phyloP scores from a whole-genome alignment of 768 basidiomycete species.

The Gymnopilus dilepis region DNA sequence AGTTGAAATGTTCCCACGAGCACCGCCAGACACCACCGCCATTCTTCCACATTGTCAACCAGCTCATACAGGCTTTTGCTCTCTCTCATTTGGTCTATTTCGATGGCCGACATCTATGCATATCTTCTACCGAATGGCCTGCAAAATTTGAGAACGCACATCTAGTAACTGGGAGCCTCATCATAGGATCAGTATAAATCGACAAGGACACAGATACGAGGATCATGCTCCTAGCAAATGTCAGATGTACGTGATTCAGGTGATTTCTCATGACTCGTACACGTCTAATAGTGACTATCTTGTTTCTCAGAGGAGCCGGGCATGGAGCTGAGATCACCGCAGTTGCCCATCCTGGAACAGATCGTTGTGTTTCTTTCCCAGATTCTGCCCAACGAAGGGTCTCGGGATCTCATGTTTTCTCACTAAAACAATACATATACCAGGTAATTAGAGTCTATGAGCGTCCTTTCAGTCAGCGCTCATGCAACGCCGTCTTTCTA shows the following conservation, averaged over 20 bases:
- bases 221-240: neutral
- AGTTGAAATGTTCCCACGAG: too few relatives aligned
- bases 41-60: too few relatives aligned
- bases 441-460: neutral
- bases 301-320: neutral
- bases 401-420: neutral
- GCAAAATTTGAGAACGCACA: too few relatives aligned
- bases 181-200: too few relatives aligned
- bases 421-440: neutral
- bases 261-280: neutral
- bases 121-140: too few relatives aligned
- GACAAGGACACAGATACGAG: neutral
- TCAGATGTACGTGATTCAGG: too few relatives aligned
- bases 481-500: constrained; percentile 35
- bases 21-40: too few relatives aligned
- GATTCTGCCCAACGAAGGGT: neutral
- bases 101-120: too few relatives aligned
- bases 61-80: too few relatives aligned
- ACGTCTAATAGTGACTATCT: neutral
- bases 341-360: neutral
- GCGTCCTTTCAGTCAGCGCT: neutral
- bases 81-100: too few relatives aligned
- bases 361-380: neutral
- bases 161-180: too few relatives aligned
- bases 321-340: neutral